Conservation (phyloP, 768 basidiomycete species). For the Terana coerulea region DNA sequence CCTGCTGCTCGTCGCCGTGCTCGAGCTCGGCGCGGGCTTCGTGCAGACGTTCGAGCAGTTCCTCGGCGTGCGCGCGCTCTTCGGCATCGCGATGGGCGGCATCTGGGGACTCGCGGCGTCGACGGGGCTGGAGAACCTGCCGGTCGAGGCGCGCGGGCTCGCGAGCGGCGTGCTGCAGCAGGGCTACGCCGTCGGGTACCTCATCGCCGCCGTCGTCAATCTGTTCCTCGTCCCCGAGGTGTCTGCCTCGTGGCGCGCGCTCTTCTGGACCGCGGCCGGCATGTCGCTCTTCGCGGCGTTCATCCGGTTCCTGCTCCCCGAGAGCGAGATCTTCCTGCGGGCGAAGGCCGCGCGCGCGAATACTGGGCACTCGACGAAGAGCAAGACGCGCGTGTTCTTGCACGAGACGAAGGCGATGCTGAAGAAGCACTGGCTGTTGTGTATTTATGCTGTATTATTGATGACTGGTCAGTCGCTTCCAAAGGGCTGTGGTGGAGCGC, state of each 20-base stretch:
- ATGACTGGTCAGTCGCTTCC: slow-evolving; percentile 49
- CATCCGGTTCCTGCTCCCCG: slow-evolving; percentile 67
- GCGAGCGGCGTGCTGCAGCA: slow-evolving; percentile 84
- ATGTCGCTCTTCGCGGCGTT: slow-evolving; percentile 67
- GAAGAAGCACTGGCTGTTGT: slow-evolving; percentile 75
- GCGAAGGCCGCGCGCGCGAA: slow-evolving; percentile 54
- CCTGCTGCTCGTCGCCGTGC: slow-evolving; percentile 61
- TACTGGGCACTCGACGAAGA: slow-evolving; percentile 27
- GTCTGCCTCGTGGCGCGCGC: slow-evolving; percentile 52
- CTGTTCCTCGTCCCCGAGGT: slow-evolving; percentile 48
- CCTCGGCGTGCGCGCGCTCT: slow-evolving; percentile 77
- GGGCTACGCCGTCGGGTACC: slow-evolving; percentile 85
- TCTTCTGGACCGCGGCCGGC: slow-evolving; percentile 81
- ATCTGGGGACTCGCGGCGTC: slow-evolving; percentile 84
- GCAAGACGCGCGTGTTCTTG: slow-evolving; percentile 71
- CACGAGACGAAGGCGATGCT: slow-evolving; percentile 74
- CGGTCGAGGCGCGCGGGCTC: slow-evolving; percentile 81
- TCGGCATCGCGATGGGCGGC: slow-evolving; percentile 87
- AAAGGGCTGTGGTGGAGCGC: neutral
- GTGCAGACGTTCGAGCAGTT: slow-evolving; percentile 74
- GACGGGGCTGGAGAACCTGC: slow-evolving; percentile 86
- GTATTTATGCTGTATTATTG: slow-evolving; percentile 79
- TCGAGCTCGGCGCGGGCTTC: slow-evolving; percentile 82
- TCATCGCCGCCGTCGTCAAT: slow-evolving; percentile 82
- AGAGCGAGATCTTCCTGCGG: slow-evolving; percentile 69